Base-by-base conservation (phyloP, 202 grass and related monocot species). In the Brachypodium distachyon region DNA sequence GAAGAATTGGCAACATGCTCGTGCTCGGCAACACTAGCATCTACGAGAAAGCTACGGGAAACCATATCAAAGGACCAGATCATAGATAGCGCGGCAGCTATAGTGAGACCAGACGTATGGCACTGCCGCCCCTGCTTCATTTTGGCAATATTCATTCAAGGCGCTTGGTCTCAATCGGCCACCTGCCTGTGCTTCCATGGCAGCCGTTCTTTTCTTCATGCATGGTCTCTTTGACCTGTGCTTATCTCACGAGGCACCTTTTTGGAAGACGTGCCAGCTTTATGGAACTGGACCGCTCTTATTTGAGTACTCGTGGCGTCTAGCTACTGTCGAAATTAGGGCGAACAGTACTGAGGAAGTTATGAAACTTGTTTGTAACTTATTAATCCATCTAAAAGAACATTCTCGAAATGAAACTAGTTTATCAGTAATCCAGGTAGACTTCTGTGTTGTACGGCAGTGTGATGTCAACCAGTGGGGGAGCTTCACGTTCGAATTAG, bases 21-120 rank as follows among this genome's bases (percentile, higher is more conserved):
- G 16, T 12, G 7, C 42, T 67, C 2, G 27, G 16, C 9, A 23
- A 8, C n/a, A 27, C n/a, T 46, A 58, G 51, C 21, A 47, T 59
- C 39, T 36, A 25, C 11, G 13, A 41, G 80, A 82, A 74, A 82
- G 79, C 59, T 46, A 74, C 70, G 40, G 7, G 59, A 65, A 74
- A 74, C 59, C 79, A 63, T 41, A 50, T n/a, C n/a, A 22, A 18
- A 4, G 5, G 31, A 48, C 39, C 29, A 6, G 12, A 26, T 5
- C 2, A 12, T 46, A 53, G 68, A 29, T 37, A 36, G 28, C 1
- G 21, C 12, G 16, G n/a, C 17, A 51, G 23, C 14, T 21, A 40
- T 57, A 0, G 38, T 9, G 12, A 25, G 29, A n/a, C 37, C 63
- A 80, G 9, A 3, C 17, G 36, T 16, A 43, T 47, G 55, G 54